Evolutionary conservation across 805 yeast species (phyloP).

Genomic region (Cephaloascus fragrans): DNA sequence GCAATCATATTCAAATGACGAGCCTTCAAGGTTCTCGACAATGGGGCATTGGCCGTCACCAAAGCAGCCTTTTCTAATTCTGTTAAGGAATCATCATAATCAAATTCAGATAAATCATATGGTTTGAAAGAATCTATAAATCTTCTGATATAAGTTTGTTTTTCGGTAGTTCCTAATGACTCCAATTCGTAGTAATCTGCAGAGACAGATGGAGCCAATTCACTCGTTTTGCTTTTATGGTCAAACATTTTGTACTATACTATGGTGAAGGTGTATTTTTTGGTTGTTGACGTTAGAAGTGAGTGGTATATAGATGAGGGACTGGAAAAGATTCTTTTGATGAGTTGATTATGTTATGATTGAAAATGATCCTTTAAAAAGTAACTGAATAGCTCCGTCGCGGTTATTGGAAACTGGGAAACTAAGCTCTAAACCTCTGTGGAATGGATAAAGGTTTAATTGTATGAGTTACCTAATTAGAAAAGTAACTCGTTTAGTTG

Average conservation of each 20-base stretch:
- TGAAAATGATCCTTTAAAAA: background rate
- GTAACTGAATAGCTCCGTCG: background rate
- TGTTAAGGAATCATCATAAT: conserved; percentile 13
- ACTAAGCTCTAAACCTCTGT: too few species aligned
- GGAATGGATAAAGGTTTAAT: too few species aligned
- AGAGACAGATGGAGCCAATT: background rate
- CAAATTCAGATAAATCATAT: conserved; percentile 19
- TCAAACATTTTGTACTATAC: background rate
- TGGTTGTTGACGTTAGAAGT: background rate
- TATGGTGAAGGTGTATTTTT: background rate
- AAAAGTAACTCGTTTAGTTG: too few species aligned
- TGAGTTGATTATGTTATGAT: too few species aligned
- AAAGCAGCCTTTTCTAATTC: conserved; percentile 23
- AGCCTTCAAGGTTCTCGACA: conserved; percentile 15
- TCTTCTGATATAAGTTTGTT: background rate
- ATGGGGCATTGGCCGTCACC: conserved; percentile 21
- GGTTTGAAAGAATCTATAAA: conserved; percentile 16
- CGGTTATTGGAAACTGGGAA: background rate
- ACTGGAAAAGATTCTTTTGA: background rate
- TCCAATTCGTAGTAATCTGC: background rate
- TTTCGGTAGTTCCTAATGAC: background rate
- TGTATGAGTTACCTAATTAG: too few species aligned
- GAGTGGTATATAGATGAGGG: background rate
- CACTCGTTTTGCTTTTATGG: background rate
- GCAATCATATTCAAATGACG: conserved; percentile 16